Conservation (phyloP, 2,329 filamentous ascomycete genomes). For the Acephala macrosclerotiorum region DNA sequence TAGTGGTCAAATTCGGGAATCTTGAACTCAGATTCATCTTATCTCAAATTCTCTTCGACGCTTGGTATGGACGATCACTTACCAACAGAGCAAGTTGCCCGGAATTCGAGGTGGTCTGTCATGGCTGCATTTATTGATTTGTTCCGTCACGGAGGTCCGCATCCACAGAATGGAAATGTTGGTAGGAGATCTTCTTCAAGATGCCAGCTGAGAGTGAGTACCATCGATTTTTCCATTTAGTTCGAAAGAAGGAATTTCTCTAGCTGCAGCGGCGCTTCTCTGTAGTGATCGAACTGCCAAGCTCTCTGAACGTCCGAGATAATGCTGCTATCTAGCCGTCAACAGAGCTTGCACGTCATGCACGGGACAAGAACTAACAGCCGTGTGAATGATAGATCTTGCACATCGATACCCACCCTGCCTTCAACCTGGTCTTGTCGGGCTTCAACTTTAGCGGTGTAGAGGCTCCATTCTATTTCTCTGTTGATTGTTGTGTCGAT, state of each 20-base stretch:
- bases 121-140: slow-evolving; percentile 8
- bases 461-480: not conserved
- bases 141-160: not conserved
- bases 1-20: not conserved
- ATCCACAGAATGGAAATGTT: not conserved
- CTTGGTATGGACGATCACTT: not conserved
- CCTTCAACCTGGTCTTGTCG: not conserved
- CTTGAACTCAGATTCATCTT: not conserved
- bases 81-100: not conserved
- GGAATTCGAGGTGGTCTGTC: not conserved
- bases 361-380: not conserved
- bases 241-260: not conserved
- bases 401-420: not conserved
- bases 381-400: not conserved
- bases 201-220: not conserved
- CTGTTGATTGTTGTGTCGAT: not conserved
- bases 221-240: not conserved
- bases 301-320: not conserved
- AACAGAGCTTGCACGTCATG: not conserved
- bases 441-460: not conserved
- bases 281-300: not conserved
- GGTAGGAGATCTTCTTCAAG: slow-evolving; percentile 5
- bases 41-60: not conserved
- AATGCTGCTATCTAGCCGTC: not conserved
- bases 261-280: not conserved